Evolutionary conservation across 805 yeast species (phyloP).

Genomic region (Barnettozyma salicaria): DNA sequence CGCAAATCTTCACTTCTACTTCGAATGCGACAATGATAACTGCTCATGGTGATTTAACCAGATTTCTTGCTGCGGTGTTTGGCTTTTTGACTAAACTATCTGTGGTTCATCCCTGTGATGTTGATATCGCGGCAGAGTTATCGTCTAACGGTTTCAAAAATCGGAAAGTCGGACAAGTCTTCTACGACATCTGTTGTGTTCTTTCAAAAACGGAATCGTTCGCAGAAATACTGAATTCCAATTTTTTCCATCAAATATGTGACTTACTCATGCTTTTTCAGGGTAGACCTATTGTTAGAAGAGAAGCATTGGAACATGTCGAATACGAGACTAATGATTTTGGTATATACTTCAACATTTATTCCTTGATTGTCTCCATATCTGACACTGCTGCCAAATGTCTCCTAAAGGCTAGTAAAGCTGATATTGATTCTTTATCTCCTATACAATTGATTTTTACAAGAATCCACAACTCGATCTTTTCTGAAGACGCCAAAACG

Average conservation of each 20-base stretch:
- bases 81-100: slow-evolving; percentile 54
- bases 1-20: slow-evolving; percentile 78
- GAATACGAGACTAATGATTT: slow-evolving; percentile 85
- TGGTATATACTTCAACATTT: slow-evolving; percentile 27
- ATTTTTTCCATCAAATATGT: slow-evolving; percentile 52
- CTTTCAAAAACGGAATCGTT: slow-evolving; percentile 61
- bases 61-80: slow-evolving; percentile 56
- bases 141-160: slow-evolving; percentile 42
- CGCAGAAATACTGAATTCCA: slow-evolving; percentile 36
- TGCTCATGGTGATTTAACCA: slow-evolving; percentile 56
- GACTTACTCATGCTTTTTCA: slow-evolving; percentile 67
- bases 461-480: slow-evolving; percentile 7
- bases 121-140: slow-evolving; percentile 27
- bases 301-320: slow-evolving; percentile 78
- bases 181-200: slow-evolving; percentile 73
- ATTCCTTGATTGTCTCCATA: slow-evolving; percentile 61
- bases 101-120: slow-evolving; percentile 38
- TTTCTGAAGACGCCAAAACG: background rate
- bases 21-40: slow-evolving; percentile 60
- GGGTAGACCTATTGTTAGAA: slow-evolving; percentile 64
- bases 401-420: slow-evolving; percentile 22
- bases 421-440: background rate
- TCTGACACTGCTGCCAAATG: slow-evolving; percentile 48
- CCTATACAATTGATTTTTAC: slow-evolving; percentile 10
- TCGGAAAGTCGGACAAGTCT: slow-evolving; percentile 71